Conservation (phyloP, 2,329 filamentous ascomycete species). For the Penicillium crustosum region DNA sequence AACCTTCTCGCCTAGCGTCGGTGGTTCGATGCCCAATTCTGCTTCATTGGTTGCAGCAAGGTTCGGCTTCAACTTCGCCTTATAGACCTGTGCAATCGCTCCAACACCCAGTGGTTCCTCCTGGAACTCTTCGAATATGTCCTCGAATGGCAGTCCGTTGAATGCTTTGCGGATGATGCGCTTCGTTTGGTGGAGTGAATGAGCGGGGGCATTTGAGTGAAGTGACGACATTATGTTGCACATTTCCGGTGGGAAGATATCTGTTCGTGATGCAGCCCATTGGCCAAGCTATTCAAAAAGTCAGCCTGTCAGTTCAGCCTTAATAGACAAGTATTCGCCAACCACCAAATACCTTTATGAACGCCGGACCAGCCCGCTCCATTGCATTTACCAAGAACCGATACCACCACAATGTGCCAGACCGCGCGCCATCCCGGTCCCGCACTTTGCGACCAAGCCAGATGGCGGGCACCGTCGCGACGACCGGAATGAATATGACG, state of each 20-base stretch:
- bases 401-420: conserved; percentile 93
- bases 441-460: conserved; percentile 70
- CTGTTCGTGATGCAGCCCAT: conserved; percentile 94
- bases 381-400: conserved; percentile 80
- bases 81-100: conserved; percentile 97
- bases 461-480: conserved; percentile 73
- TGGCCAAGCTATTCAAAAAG: conserved; percentile 69
- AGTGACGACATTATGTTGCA: conserved; percentile 91
- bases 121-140: conserved; percentile 95
- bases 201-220: conserved; percentile 90
- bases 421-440: conserved; percentile 70
- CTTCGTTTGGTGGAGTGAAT: conserved; percentile 78
- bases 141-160: conserved; percentile 72
- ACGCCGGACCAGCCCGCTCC: conserved; percentile 91
- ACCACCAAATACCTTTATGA: conserved; percentile 73
- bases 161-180: conserved; percentile 79
- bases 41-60: conserved; percentile 64
- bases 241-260: conserved; percentile 93
- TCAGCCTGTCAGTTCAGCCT: not conserved
- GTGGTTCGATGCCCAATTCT: conserved; percentile 53
- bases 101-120: conserved; percentile 87
- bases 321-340: not conserved
- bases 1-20: conserved; percentile 67
- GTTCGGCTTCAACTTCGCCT: conserved; percentile 81
- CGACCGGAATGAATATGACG: conserved; percentile 86